phyloP scores from a whole-genome alignment of 345 rosid genomes.

The Gossypium bickii region DNA sequence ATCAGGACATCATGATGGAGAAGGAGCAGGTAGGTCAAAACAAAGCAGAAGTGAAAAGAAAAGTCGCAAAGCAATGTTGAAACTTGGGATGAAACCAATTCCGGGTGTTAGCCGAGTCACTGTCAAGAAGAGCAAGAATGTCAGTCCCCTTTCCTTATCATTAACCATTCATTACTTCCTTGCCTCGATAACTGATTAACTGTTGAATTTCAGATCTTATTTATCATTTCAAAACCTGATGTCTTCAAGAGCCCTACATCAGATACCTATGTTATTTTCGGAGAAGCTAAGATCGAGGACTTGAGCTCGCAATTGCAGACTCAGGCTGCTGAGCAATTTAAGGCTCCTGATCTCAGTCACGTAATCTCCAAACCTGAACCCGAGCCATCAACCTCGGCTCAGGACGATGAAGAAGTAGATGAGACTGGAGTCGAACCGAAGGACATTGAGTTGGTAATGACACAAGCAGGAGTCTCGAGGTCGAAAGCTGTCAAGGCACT shows the following conservation, averaged over 20 bases:
- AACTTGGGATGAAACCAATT: slow-evolving; percentile 83
- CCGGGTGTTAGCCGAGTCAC: slow-evolving; percentile 76
- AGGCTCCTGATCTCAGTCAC: slow-evolving; percentile 54
- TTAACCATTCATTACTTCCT: background rate
- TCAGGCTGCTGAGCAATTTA: slow-evolving; percentile 80
- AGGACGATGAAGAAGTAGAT: slow-evolving; percentile 80
- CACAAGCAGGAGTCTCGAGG: slow-evolving; percentile 80
- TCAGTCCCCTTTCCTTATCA: slow-evolving; percentile 21
- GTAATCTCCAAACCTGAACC: slow-evolving; percentile 41
- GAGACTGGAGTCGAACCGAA: slow-evolving; percentile 77
- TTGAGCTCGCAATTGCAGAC: slow-evolving; percentile 78
- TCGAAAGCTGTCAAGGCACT: slow-evolving; percentile 69
- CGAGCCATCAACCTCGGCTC: slow-evolving; percentile 52
- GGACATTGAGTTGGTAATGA: slow-evolving; percentile 85
- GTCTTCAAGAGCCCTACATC: slow-evolving; percentile 87
- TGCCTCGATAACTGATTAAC: slow-evolving; percentile 7
- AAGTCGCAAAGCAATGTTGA: slow-evolving; percentile 81
- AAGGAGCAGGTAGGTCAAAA: slow-evolving; percentile 52
- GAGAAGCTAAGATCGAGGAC: slow-evolving; percentile 89
- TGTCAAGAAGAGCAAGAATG: slow-evolving; percentile 79
- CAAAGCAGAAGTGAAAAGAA: slow-evolving; percentile 90
- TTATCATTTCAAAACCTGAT: slow-evolving; percentile 80
- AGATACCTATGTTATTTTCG: slow-evolving; percentile 71
- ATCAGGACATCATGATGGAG: slow-evolving; percentile 50
- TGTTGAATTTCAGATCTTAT: slow-evolving; percentile 46